A percentile compares a stretch with the other conserved stretches of the same genome.
Conservation (phyloP, 345 rosid species). For the Litchi chinensis region DNA sequence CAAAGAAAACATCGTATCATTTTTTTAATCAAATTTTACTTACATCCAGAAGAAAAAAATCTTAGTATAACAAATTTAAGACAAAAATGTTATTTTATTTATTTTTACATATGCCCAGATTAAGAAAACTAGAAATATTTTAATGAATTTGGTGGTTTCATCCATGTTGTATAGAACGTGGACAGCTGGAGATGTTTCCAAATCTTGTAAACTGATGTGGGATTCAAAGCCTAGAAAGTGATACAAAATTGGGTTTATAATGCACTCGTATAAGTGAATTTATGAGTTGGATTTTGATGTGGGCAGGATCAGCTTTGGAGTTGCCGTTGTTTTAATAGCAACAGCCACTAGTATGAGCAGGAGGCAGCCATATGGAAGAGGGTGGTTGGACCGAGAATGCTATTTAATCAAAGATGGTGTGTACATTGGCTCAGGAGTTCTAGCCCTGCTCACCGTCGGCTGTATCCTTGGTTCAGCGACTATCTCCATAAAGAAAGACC, state of each 20-base stretch:
- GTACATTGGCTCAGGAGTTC: constrained; percentile 49
- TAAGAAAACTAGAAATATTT: background rate
- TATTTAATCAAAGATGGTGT: constrained; percentile 67
- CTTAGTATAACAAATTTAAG: background rate
- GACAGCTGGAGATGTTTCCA: constrained; percentile 25
- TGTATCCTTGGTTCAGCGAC: constrained; percentile 42
- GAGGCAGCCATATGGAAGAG: constrained; percentile 62
- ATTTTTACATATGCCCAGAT: background rate
- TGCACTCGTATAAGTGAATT: background rate
- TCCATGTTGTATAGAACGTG: constrained; percentile 15
- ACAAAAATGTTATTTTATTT: too few species aligned
- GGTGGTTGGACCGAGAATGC: constrained; percentile 77
- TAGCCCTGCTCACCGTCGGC: constrained; percentile 41
- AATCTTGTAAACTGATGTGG: background rate
- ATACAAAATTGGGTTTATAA: too few species aligned
- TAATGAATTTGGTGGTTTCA: background rate
- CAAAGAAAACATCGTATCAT: background rate
- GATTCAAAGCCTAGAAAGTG: constrained; percentile 20
- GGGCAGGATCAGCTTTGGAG: constrained; percentile 66
- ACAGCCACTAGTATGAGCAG: constrained; percentile 74
- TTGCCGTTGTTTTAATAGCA: constrained; percentile 47
- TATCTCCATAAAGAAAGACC: constrained; percentile 8
- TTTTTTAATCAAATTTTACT: background rate
- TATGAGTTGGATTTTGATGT: background rate
- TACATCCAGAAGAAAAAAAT: background rate